phyloP scores from a whole-genome alignment of 306 rosid genomes.

The Casuarina equisetifolia region DNA sequence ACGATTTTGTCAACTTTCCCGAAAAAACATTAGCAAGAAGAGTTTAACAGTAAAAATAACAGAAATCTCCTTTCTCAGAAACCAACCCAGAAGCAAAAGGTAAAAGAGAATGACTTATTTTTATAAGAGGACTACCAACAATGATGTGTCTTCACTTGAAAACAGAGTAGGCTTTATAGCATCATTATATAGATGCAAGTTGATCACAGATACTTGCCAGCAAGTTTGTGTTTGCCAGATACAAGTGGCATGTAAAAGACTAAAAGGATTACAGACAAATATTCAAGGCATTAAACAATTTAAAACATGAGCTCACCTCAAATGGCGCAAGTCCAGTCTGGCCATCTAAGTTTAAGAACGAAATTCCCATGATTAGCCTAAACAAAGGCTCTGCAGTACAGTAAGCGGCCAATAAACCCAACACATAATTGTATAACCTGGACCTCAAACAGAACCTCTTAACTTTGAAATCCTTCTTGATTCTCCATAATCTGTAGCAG shows the following conservation, averaged over 20 bases:
- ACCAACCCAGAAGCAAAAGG: not conserved
- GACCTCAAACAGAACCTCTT: conserved; percentile 77
- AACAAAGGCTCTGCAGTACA: conserved; percentile 77
- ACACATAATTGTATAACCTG: conserved; percentile 66
- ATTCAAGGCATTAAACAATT: not conserved
- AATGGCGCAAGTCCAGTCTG: conserved; percentile 78
- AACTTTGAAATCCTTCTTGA: conserved; percentile 56
- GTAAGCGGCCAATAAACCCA: conserved; percentile 67
- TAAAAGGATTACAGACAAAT: not conserved
- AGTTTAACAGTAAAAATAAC: not conserved
- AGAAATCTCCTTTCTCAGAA: not conserved
- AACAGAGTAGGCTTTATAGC: not conserved
- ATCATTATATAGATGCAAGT: not conserved
- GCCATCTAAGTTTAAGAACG: conserved; percentile 81
- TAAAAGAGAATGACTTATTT: not conserved
- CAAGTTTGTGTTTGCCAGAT: not conserved
- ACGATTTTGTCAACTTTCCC: too few relatives aligned
- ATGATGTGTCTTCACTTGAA: not conserved
- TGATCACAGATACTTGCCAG: not conserved
- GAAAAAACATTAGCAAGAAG: too few relatives aligned
- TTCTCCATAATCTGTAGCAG: conserved; percentile 75
- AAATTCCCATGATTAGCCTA: conserved; percentile 80
- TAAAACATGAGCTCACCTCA: conserved; percentile 57
- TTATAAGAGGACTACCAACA: not conserved
- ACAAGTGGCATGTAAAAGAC: not conserved